Evolutionary conservation across 2,329 filamentous ascomycete species (phyloP).

Genomic region (Verticillium albo-atrum): DNA sequence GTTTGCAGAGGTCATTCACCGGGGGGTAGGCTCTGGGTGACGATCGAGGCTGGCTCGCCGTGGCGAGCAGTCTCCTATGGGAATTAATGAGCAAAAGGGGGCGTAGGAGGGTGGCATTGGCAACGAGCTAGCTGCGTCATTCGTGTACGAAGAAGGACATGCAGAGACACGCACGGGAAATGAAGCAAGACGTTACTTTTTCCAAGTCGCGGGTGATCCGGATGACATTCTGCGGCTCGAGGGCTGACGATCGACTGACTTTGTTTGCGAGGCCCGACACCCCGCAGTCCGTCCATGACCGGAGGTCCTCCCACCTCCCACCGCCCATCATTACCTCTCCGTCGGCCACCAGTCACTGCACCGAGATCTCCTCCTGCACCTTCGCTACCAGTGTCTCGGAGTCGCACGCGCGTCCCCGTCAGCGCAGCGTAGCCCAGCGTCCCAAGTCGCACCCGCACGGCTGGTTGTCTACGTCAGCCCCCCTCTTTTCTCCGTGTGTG

Average conservation of each 20-base stretch:
- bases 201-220: background rate
- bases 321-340: background rate
- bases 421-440: background rate
- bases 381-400: background rate
- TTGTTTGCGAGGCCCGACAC: too few species aligned
- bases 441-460: background rate
- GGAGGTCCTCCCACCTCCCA: too few species aligned
- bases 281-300: too few species aligned
- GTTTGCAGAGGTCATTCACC: background rate
- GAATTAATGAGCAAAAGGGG: background rate
- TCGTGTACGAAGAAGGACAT: background rate
- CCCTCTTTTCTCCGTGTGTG: background rate
- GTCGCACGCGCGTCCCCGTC: background rate
- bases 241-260: background rate
- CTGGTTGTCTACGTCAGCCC: background rate
- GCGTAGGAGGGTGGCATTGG: background rate
- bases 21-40: background rate
- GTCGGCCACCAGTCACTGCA: background rate
- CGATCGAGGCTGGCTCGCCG: background rate
- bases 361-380: background rate
- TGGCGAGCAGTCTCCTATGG: background rate
- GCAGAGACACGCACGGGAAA: background rate
- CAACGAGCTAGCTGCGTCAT: background rate
- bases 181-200: background rate
- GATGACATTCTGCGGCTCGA: background rate